Evolutionary conservation across 805 yeast species (phyloP), one percentile per base, ranked within the genome.

Genomic region (Lachancea lanzarotensis): DNA sequence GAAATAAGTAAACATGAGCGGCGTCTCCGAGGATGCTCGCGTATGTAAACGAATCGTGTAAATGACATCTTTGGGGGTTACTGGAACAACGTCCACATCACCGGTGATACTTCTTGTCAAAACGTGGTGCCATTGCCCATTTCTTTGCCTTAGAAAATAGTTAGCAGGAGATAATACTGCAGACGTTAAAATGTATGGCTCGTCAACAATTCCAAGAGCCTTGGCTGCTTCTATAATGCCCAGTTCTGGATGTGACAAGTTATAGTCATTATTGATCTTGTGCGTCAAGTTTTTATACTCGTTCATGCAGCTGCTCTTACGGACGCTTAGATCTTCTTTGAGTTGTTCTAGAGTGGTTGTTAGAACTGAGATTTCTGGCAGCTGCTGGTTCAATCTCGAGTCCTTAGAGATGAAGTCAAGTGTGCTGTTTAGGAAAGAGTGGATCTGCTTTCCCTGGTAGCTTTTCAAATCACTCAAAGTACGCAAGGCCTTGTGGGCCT

Each of bases 361-460:
- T 8, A 54, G 40, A 10, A 45, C 43, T 7, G 40, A 36, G 19
- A 46, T 18, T 16, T 47, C 45, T 5, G 43, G 34, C 15, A 34
- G 26, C 16, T 42, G 27, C 4, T 36, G 20, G 10, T 25, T 29
- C 12, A 29, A 18, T 15, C 29, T 27, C 16, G 39, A 5, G 15
- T 37, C 42, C 17, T 40, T 47, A 9, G 54, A 37, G 32, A 60
- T 37, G 43, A 52, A 62, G n/a, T 58, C 55, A 10, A 61, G 38
- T 6, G 65, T 41, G 38, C 62, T 59, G 38, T 57, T 59, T 35
- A 63, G 40, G n/a, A 62, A 50, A 15, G 53, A 53, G 22, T 46
- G 38, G 3, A 59, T 48, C 44, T 62, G 62, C 44, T 62, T 61
- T 11, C 67, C 67, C 44, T 62, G 62, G 35, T 48, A 62, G 30